Evolutionary conservation across 1,284 basidiomycete species (phyloP).

Genomic region (Irpex sp.): DNA sequence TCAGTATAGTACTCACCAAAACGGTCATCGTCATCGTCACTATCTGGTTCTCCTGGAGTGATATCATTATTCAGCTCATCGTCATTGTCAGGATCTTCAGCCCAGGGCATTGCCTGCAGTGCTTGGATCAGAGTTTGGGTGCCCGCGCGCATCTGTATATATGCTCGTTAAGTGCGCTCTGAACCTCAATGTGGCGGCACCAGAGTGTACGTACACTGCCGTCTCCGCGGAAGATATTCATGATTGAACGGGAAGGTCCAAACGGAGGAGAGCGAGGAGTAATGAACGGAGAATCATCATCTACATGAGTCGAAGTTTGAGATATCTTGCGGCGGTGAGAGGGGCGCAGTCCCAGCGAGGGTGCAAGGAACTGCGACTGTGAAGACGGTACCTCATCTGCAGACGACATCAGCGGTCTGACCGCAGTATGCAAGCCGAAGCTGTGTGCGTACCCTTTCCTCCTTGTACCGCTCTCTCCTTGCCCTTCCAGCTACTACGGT

Average conservation of each 20-base stretch:
- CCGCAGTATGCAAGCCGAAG: not conserved
- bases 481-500: slow-evolving; percentile 45
- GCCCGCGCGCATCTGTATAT: slow-evolving; percentile 63
- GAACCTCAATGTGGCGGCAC: slow-evolving; percentile 11
- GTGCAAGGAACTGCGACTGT: slow-evolving; percentile 19
- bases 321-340: slow-evolving; percentile 13
- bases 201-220: slow-evolving; percentile 52
- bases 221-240: slow-evolving; percentile 55
- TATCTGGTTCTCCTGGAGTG: slow-evolving; percentile 47
- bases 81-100: slow-evolving; percentile 61
- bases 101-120: slow-evolving; percentile 76
- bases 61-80: slow-evolving; percentile 52
- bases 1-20: slow-evolving; percentile 24
- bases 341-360: slow-evolving; percentile 11
- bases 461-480: slow-evolving; percentile 32
- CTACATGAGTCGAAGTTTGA: slow-evolving; percentile 13
- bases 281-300: slow-evolving; percentile 78
- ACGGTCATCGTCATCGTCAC: slow-evolving; percentile 59
- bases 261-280: slow-evolving; percentile 63
- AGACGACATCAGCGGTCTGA: not conserved
- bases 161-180: not conserved
- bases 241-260: slow-evolving; percentile 36
- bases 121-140: slow-evolving; percentile 85
- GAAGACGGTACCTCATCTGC: slow-evolving; percentile 18
- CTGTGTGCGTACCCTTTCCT: slow-evolving; percentile 16